Evolutionary conservation across 1,284 basidiomycete species (phyloP).

Genomic region (Earliella scabrosa): DNA sequence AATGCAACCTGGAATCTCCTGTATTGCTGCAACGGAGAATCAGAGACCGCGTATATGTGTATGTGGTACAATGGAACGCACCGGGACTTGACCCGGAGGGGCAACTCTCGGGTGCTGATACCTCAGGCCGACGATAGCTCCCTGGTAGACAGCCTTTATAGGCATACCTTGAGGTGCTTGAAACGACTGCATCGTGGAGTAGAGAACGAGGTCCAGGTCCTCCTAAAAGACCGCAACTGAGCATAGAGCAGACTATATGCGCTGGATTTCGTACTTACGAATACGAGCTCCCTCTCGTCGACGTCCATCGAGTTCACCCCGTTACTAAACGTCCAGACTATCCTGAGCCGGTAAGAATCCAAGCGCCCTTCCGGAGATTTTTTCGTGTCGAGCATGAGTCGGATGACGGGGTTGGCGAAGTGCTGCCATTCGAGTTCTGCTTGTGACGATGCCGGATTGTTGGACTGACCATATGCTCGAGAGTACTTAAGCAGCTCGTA

Average conservation of each 20-base stretch:
- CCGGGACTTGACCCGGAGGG: slow-evolving; percentile 43
- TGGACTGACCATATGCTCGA: slow-evolving; percentile 51
- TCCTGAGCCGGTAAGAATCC: slow-evolving; percentile 63
- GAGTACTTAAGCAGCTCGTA: slow-evolving; percentile 71
- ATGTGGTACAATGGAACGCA: slow-evolving; percentile 20
- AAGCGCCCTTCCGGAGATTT: slow-evolving; percentile 51
- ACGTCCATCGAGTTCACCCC: slow-evolving; percentile 39
- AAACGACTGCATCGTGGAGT: slow-evolving; percentile 49
- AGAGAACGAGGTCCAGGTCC: slow-evolving; percentile 70
- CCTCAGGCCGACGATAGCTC: slow-evolving; percentile 70
- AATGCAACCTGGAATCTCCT: slow-evolving; percentile 79
- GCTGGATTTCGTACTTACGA: slow-evolving; percentile 50
- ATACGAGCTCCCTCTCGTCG: slow-evolving; percentile 58
- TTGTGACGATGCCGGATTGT: slow-evolving; percentile 20
- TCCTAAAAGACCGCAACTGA: slow-evolving; percentile 48
- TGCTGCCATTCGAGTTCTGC: slow-evolving; percentile 68
- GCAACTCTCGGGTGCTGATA: slow-evolving; percentile 58
- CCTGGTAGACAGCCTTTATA: slow-evolving; percentile 77
- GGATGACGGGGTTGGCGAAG: slow-evolving; percentile 69
- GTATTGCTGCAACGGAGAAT: slow-evolving; percentile 54
- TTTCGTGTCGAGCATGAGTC: slow-evolving; percentile 63
- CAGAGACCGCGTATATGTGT: slow-evolving; percentile 11
- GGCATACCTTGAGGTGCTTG: slow-evolving; percentile 56
- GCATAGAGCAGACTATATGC: background rate
- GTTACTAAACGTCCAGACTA: slow-evolving; percentile 62